These are phyloP conservation scores for Sphagnum contortum DNA, from an alignment of 225 moss, liverwort and hornwort species.

Conservation along the genomic window DNA sequence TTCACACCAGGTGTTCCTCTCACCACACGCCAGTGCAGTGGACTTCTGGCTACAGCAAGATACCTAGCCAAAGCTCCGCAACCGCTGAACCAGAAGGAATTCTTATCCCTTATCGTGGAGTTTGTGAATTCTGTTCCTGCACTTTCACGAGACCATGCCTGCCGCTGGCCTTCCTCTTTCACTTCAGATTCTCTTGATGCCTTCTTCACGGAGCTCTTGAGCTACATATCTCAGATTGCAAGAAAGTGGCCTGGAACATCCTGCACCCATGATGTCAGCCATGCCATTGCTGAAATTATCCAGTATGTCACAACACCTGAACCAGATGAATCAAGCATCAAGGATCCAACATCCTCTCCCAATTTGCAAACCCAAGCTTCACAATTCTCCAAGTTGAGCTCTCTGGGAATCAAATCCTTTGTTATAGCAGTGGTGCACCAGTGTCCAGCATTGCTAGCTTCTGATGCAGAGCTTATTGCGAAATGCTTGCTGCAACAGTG, in stretches of 20 bases:
- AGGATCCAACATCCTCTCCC: too few species aligned
- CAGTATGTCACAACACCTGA: slow-evolving; percentile 25
- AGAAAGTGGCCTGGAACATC: slow-evolving; percentile 19
- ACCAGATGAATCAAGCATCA: slow-evolving; percentile 17
- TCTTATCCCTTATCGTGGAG: slow-evolving; percentile 41
- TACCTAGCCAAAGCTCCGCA: slow-evolving; percentile 21
- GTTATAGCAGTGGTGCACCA: slow-evolving; percentile 43
- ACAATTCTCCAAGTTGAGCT: slow-evolving; percentile 6
- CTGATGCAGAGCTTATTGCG: slow-evolving; percentile 44
- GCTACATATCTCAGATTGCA: slow-evolving; percentile 37
- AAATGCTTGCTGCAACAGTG: slow-evolving; percentile 46
- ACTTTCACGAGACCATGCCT: slow-evolving; percentile 28
- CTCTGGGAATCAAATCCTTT: slow-evolving; percentile 36
- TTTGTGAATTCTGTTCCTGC: slow-evolving; percentile 50
- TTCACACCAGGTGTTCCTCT: slow-evolving; percentile 47
- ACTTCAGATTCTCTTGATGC: slow-evolving; percentile 19
- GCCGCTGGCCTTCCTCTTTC: slow-evolving; percentile 3
- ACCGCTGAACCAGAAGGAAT: slow-evolving; percentile 21
- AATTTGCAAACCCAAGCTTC: too few species aligned
- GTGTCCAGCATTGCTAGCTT: slow-evolving; percentile 35
- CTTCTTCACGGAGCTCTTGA: slow-evolving; percentile 63
- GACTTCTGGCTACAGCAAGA: slow-evolving; percentile 48
- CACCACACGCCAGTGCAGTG: slow-evolving; percentile 41
- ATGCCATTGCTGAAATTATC: slow-evolving; percentile 34
- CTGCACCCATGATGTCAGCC: slow-evolving; percentile 29